Conservation (phyloP, 2,329 filamentous ascomycete species). For the Zymoseptoria passerinii region DNA sequence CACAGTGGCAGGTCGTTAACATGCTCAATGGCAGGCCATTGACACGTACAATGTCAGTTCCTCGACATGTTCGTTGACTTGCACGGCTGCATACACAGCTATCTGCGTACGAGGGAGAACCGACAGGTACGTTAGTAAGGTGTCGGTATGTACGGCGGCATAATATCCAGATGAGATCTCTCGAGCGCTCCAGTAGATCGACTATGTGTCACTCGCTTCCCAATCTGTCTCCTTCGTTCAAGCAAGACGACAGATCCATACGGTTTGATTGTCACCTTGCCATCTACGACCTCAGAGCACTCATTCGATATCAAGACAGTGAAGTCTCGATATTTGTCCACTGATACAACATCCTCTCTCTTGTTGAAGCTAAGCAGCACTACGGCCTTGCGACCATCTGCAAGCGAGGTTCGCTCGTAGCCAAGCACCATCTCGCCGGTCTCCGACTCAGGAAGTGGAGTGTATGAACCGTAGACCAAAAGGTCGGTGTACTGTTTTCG, state of each 20-base stretch:
- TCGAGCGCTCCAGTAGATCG: not conserved
- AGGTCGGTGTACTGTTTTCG: slow-evolving; percentile 18
- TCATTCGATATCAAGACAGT: slow-evolving; percentile 15
- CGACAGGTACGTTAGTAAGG: too few species aligned
- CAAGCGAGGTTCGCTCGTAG: slow-evolving; percentile 27
- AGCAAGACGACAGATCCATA: slow-evolving; percentile 13
- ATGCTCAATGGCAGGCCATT: too few species aligned
- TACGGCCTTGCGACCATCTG: slow-evolving; percentile 12
- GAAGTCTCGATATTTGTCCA: slow-evolving; percentile 5
- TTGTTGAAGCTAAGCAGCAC: slow-evolving; percentile 35
- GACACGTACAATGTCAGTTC: too few species aligned
- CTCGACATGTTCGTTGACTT: too few species aligned
- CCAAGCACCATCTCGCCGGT: slow-evolving; percentile 17
- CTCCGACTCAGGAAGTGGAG: slow-evolving; percentile 9
- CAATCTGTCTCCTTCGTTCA: slow-evolving; percentile 23
- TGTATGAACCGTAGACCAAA: slow-evolving; percentile 19
- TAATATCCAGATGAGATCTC: not conserved
- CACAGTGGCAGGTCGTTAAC: too few species aligned
- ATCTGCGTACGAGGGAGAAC: too few species aligned
- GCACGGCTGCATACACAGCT: too few species aligned
- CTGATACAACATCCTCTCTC: slow-evolving; percentile 21
- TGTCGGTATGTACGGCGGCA: too few species aligned
- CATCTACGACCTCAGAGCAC: slow-evolving; percentile 4
- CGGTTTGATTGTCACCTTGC: slow-evolving; percentile 7
- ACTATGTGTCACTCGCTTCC: not conserved